These are phyloP conservation scores for Moringa oleifera DNA, from an alignment of 345 rosid genomes.

Conservation along the genomic window DNA sequence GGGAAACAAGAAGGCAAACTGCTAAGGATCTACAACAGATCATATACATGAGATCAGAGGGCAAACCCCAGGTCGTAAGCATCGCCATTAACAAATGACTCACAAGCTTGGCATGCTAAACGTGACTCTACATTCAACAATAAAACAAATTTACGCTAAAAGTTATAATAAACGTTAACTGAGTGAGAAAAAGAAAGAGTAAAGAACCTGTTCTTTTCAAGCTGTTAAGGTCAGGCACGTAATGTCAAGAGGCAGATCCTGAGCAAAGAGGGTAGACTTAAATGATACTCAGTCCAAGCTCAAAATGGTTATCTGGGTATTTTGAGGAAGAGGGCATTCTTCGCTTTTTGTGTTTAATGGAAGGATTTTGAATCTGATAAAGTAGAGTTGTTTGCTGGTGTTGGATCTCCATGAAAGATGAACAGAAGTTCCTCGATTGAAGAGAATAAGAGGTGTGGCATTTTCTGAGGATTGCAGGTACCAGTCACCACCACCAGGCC, in stretches of 20 bases:
- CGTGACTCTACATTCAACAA: slow-evolving; percentile 6
- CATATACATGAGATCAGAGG: slow-evolving; percentile 10
- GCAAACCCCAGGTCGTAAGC: slow-evolving; percentile 30
- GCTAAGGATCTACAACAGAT: slow-evolving; percentile 30
- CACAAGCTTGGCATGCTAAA: neutral
- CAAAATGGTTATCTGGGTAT: neutral
- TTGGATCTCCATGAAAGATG: slow-evolving; percentile 39
- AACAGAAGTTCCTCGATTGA: slow-evolving; percentile 36
- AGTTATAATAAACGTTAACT: slow-evolving; percentile 8
- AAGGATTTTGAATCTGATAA: slow-evolving; percentile 14
- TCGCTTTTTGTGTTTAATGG: neutral
- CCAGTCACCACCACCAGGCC: slow-evolving; percentile 1
- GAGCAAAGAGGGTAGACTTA: slow-evolving; percentile 15
- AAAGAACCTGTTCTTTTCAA: slow-evolving; percentile 22
- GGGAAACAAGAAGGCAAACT: slow-evolving; percentile 10
- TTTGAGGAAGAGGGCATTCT: neutral
- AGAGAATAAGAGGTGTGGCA: slow-evolving; percentile 39
- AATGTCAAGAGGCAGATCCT: slow-evolving; percentile 2
- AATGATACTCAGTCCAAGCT: slow-evolving; percentile 5
- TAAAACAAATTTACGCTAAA: slow-evolving; percentile 16
- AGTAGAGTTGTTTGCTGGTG: slow-evolving; percentile 9
- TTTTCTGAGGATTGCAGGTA: slow-evolving; percentile 40
- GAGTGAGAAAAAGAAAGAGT: slow-evolving; percentile 4
- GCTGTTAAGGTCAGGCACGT: slow-evolving; percentile 6
- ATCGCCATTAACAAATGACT: slow-evolving; percentile 9